Percentiles rank a stretch among this genome's conserved stretches.
Conservation (phyloP, 495 filamentous ascomycete species). For the Zalerion maritima region DNA sequence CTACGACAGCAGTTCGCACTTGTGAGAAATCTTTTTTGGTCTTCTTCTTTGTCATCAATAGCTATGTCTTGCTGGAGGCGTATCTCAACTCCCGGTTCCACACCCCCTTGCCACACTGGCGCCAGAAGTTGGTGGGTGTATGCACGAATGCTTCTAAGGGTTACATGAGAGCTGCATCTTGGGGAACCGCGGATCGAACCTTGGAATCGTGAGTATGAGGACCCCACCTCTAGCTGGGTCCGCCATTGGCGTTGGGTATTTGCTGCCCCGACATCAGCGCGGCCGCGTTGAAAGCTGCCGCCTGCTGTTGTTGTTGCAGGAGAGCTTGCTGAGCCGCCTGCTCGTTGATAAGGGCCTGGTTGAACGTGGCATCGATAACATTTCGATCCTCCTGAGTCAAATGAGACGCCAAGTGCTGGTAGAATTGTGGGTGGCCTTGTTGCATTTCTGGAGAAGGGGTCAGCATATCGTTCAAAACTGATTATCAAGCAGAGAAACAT, state of each 20-base stretch:
- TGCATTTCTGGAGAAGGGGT: slow-evolving; percentile 52
- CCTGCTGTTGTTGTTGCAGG: slow-evolving; percentile 11
- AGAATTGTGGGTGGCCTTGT: slow-evolving; percentile 81
- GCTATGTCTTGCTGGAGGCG: too few relatives aligned
- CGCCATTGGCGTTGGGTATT: slow-evolving; percentile 15
- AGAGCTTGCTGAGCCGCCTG: slow-evolving; percentile 19
- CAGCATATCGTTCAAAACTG: slow-evolving; percentile 6
- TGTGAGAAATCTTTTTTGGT: too few relatives aligned
- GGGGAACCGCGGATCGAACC: slow-evolving; percentile 1
- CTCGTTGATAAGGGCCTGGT: slow-evolving; percentile 52
- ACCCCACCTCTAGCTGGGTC: slow-evolving; percentile 14
- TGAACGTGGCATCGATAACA: slow-evolving; percentile 63
- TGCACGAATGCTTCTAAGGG: slow-evolving; percentile 3
- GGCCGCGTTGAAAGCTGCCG: slow-evolving; percentile 9
- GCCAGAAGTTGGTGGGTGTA: too few relatives aligned
- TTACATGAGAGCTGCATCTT: slow-evolving; percentile 4
- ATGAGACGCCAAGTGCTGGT: slow-evolving; percentile 61
- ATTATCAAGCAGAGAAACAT: slow-evolving; percentile 23
- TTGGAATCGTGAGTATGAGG: background rate
- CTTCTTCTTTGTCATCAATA: too few relatives aligned
- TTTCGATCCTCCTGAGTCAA: slow-evolving; percentile 69
- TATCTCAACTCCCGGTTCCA: too few relatives aligned
- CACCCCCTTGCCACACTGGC: too few relatives aligned
- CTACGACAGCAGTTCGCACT: too few relatives aligned
- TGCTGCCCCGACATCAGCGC: background rate